Conservation (phyloP, 23 red algal genomes). For the Gracilaria vermiculophylla region DNA sequence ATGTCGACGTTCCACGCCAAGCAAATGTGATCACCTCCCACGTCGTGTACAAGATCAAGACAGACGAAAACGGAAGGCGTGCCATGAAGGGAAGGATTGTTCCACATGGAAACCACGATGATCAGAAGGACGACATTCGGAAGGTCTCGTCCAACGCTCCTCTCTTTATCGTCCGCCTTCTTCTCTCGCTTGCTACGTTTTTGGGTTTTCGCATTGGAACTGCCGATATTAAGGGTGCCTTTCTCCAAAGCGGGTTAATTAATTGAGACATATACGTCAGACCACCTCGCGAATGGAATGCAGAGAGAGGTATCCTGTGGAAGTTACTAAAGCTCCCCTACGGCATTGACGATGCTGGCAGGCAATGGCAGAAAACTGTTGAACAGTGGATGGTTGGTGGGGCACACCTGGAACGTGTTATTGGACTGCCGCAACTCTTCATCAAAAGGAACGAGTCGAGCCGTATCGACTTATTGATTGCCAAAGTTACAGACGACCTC, state of each 20-base stretch:
- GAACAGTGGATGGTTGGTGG: background rate
- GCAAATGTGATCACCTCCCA: slow-evolving; percentile 30
- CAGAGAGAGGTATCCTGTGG: background rate
- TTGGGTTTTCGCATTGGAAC: slow-evolving; percentile 2
- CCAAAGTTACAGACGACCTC: slow-evolving; percentile 53
- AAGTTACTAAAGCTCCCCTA: slow-evolving; percentile 32
- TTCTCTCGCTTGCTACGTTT: slow-evolving; percentile 20
- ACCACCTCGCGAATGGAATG: slow-evolving; percentile 11
- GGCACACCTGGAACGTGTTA: slow-evolving; percentile 5
- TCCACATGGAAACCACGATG: slow-evolving; percentile 29
- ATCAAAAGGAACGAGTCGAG: background rate
- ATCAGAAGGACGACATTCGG: slow-evolving; percentile 37
- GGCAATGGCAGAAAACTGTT: slow-evolving; percentile 20
- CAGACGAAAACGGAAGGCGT: background rate
- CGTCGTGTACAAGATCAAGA: slow-evolving; percentile 43
- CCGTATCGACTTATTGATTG: background rate
- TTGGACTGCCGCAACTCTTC: slow-evolving; percentile 7
- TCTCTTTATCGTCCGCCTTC: slow-evolving; percentile 9
- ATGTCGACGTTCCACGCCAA: background rate
- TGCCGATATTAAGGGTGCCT: slow-evolving; percentile 21
- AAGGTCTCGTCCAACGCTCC: slow-evolving; percentile 35
- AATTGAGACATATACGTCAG: slow-evolving; percentile 14
- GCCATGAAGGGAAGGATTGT: slow-evolving; percentile 11
- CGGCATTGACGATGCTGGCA: slow-evolving; percentile 26
- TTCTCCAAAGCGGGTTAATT: slow-evolving; percentile 25